Base-by-base conservation (phyloP, 495 filamentous ascomycete genomes). In the Tuber magnatum region DNA sequence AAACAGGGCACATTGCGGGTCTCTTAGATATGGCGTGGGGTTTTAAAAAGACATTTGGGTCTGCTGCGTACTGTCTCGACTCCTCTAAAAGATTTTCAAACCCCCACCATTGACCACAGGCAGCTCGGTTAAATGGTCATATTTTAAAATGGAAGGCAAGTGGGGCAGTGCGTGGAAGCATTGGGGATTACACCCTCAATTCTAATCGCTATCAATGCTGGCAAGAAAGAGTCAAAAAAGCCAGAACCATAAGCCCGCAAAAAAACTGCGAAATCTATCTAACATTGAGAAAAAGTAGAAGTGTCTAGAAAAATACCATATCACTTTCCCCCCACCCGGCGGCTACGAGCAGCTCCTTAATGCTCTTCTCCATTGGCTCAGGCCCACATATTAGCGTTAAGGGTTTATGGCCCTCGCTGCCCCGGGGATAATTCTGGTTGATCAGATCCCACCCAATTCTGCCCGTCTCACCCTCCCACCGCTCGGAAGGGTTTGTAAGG, bases 351-450 rank as follows among this genome's bases (percentile, higher is more conserved):
- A 88, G 86, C 69, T 83, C 82, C 79, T 87, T 87, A 20, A 90
- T 89, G 76, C 85, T 88, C 83, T 90, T 90, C 84, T 97, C 93
- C 85, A 98, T 85, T 18, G 89, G 84, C 77, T 88, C 89, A 0
- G 94, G 94, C 16, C 94, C 94, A 85, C 94, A 97, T 68, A 97
- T 87, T 75, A 98, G 82, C 56, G 91, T 91, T 86, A 98, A 84
- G 8, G 87, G 86, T 42, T 90, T 88, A 3, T 84, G 85, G 5
- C 81, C 83, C 14, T 74, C 73, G 42, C 46, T 43, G 39, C 78
- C 81, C 41, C 46, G 74, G 0, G 85, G 86, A 12, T 89, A 88
- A 82, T 92, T 89, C 77, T 88, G 85, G 76, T 87, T 85, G 56
- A 95, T 83, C 71, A 97, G 80, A 16, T 85, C 86, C 78, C 83